Evolutionary conservation across 208 protist species (phyloP).

Genomic region (Wallacemonas collosoma): DNA sequence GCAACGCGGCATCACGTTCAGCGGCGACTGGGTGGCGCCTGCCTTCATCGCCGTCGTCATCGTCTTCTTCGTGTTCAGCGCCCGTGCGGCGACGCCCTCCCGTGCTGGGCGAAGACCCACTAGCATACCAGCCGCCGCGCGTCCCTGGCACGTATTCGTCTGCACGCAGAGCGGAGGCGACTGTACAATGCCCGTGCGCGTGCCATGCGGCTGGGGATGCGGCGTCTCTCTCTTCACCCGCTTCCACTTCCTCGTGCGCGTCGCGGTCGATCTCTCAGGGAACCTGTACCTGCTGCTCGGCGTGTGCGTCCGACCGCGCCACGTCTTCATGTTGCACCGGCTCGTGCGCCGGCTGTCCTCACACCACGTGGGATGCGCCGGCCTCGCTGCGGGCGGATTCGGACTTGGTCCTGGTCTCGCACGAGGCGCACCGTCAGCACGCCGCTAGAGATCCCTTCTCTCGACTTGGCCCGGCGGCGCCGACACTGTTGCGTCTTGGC

Average conservation of each 20-base stretch:
- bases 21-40: background rate
- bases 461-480: constrained; percentile 3
- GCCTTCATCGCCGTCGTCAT: background rate
- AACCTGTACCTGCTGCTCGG: constrained; percentile 13
- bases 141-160: background rate
- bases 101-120: background rate
- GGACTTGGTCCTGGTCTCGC: background rate
- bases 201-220: background rate
- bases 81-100: background rate
- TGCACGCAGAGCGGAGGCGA: background rate
- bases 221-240: too few relatives aligned
- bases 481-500: constrained; percentile 6
- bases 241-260: background rate
- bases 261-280: background rate
- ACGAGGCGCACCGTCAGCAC: background rate
- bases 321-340: too few relatives aligned
- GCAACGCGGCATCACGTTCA: too few relatives aligned
- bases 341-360: too few relatives aligned
- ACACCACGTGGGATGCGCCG: too few relatives aligned
- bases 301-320: background rate
- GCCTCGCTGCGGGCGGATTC: background rate
- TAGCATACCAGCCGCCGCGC: constrained; percentile 7
- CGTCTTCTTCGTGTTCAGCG: background rate
- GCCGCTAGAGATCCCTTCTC: background rate
- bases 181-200: background rate